Evolutionary conservation across 2,329 filamentous ascomycete genomes (phyloP), one percentile per base, ranked within the genome.

Genomic region (Ophiosphaerella herpotricha): DNA sequence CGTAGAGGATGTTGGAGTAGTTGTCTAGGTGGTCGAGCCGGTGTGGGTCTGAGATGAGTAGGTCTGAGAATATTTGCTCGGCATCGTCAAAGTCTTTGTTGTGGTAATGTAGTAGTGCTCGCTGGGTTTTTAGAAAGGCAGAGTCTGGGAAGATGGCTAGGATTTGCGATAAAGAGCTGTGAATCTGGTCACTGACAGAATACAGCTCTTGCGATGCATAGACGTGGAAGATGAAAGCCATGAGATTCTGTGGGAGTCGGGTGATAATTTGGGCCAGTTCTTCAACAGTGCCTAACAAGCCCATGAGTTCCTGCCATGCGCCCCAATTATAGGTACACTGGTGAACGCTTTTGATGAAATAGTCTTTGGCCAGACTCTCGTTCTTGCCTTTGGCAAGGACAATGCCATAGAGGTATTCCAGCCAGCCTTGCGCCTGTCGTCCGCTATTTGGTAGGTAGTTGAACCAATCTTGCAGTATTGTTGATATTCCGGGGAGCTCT

Each of bases 1-100:
- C 93, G 69, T 97, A 97, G 12, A 99, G 83, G 16, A 97, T 96
- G 66, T 99, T 99, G 32, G 92, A 97, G 73, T 97, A 99, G 67
- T 96, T 90, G 66, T 99, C 94, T 14, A 99, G 82, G 3, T 89
- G 89, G 70, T 99, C 94, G 14, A 99, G 84, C 6, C 94, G 82
- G 57, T 85, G 79, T 1, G 85, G 85, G 42, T 85, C 79, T 72
- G 77, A 88, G 77, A 60, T 85, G 76, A 81, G 88, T 18, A 97
- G 81, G 60, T 91, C 85, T 60, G 82, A 80, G 58, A 86, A 86
- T 32, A 87, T 81, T 16, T 78, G 72, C 46, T 85, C 84, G 23
- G 85, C 84, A 60, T 82, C 78, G 39, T 87, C 85, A 54, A 85
- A 86, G 54, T 88, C 85, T 70, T 96, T 96, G 46, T 88, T 87